Conservation (phyloP, 495 filamentous ascomycete genomes). For the Aspergillus panamensis region DNA sequence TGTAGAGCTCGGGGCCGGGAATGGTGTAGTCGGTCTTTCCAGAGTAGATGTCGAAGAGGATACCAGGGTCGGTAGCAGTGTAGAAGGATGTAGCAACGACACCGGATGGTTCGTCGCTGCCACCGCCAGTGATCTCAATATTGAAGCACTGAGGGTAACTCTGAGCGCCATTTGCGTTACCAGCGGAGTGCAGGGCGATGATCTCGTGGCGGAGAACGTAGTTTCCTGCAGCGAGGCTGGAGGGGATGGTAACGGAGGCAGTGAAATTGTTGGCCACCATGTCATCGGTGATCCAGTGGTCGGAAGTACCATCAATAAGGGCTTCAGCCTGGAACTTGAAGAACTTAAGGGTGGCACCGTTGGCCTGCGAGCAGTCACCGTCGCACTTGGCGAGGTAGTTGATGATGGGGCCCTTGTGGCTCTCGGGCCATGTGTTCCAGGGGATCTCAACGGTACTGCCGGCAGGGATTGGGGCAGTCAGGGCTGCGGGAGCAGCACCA, state of each 20-base stretch:
- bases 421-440: constrained; percentile 33
- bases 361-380: constrained; percentile 52
- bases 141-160: constrained; percentile 67
- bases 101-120: constrained; percentile 22
- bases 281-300: constrained; percentile 56
- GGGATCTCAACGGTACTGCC: constrained; percentile 39
- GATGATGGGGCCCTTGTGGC: constrained; percentile 42
- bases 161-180: constrained; percentile 52
- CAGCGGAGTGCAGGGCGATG: constrained; percentile 59
- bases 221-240: constrained; percentile 53
- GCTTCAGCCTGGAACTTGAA: constrained; percentile 61
- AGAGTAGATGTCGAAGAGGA: background rate
- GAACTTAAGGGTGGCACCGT: constrained; percentile 54
- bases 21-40: background rate
- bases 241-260: constrained; percentile 58
- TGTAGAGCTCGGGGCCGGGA: constrained; percentile 19
- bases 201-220: constrained; percentile 69
- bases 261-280: constrained; percentile 55
- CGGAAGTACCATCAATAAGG: constrained; percentile 41
- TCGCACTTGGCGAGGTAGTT: constrained; percentile 64
- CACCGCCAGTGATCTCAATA: constrained; percentile 55
- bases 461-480: constrained; percentile 39
- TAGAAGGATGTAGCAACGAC: background rate
- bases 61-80: background rate
- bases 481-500: constrained; percentile 32